Conservation (phyloP, 495 filamentous ascomycete species). For the Opeltia flavorubescens region DNA sequence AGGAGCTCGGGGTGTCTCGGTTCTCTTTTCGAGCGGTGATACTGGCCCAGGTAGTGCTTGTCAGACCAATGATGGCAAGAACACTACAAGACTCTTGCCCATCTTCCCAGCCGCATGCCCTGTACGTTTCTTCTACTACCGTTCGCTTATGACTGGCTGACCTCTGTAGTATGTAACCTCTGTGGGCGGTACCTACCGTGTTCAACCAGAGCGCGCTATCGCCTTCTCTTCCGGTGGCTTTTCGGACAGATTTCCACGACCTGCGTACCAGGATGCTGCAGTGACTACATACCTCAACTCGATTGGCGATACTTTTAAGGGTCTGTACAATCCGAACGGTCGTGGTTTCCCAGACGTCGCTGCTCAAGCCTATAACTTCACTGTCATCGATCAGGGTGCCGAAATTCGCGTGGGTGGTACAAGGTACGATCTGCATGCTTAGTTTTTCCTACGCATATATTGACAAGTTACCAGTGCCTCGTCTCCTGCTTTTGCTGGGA, state of each 20-base stretch:
- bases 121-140: too few relatives aligned
- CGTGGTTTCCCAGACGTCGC: slow-evolving; percentile 63
- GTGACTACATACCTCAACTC: slow-evolving; percentile 39
- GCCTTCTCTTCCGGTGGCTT: slow-evolving; percentile 56
- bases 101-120: slow-evolving; percentile 70
- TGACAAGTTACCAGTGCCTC: slow-evolving; percentile 24
- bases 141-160: too few relatives aligned
- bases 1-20: slow-evolving; percentile 54
- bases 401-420: slow-evolving; percentile 26
- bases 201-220: slow-evolving; percentile 38
- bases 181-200: slow-evolving; percentile 54
- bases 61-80: slow-evolving; percentile 49
- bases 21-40: slow-evolving; percentile 65
- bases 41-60: slow-evolving; percentile 48
- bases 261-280: slow-evolving; percentile 46
- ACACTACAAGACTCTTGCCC: slow-evolving; percentile 46
- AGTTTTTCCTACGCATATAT: neutral
- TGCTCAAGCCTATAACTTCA: slow-evolving; percentile 31
- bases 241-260: slow-evolving; percentile 50
- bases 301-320: slow-evolving; percentile 26
- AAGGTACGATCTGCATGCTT: slow-evolving; percentile 21
- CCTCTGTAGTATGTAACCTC: slow-evolving; percentile 65
- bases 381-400: slow-evolving; percentile 26
- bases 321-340: slow-evolving; percentile 42
- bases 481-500: slow-evolving; percentile 36